A percentile compares a stretch with the other conserved stretches of the same genome.
Conservation (phyloP, 257 asterid genomes). For the Verbena officinalis region DNA sequence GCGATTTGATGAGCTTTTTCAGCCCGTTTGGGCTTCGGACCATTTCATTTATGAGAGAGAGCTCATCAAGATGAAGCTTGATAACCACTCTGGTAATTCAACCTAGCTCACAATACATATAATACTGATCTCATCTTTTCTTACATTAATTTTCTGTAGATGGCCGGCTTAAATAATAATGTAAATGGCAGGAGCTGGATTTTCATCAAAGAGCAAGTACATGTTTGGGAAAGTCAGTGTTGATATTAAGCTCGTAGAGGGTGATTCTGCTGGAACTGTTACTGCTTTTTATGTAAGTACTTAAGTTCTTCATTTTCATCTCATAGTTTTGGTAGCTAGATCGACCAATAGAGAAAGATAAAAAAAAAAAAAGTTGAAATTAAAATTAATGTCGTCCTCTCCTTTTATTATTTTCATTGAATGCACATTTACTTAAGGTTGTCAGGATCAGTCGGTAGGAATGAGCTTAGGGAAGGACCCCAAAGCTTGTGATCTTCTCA, state of each 20-base stretch:
- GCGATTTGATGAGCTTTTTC: conserved; percentile 61
- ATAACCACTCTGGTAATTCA: conserved; percentile 59
- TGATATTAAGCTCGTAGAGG: conserved; percentile 87
- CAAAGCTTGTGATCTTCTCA: too few relatives aligned
- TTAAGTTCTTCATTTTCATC: too few relatives aligned
- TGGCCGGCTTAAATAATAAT: neutral
- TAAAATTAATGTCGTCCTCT: too few relatives aligned
- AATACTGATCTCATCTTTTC: too few relatives aligned
- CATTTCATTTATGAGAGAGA: conserved; percentile 73
- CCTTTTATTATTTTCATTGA: too few relatives aligned
- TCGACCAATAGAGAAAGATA: too few relatives aligned
- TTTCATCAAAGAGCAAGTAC: conserved; percentile 78
- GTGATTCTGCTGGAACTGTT: conserved; percentile 97
- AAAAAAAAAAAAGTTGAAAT: too few relatives aligned
- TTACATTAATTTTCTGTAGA: neutral
- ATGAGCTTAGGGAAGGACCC: too few relatives aligned
- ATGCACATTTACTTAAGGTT: too few relatives aligned
- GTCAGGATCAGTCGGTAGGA: too few relatives aligned
- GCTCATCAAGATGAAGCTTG: conserved; percentile 71
- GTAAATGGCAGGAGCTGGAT: conserved; percentile 76
- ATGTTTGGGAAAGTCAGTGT: conserved; percentile 86
- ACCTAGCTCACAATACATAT: too few relatives aligned
- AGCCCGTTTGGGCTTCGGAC: conserved; percentile 75
- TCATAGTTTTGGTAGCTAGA: too few relatives aligned
- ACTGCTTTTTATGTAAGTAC: conserved; percentile 81